Evolutionary conservation across 2,329 filamentous ascomycete genomes (phyloP), one percentile per base, ranked within the genome.

Genomic region (Colletotrichum tropicale): DNA sequence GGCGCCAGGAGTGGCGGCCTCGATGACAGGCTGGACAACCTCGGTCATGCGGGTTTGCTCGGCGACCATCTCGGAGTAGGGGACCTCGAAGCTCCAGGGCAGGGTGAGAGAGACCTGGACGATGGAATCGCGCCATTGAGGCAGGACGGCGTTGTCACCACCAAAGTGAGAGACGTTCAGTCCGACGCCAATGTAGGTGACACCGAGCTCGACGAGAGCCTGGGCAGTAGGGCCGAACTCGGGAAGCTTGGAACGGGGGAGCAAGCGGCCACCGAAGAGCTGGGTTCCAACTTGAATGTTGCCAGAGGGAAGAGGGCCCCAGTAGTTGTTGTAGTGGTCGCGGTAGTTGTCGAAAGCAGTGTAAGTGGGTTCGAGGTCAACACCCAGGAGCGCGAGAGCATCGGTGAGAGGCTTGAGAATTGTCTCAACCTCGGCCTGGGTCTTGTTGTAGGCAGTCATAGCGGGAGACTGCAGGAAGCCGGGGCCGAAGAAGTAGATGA

Each of bases 371-470:
- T 79, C 66, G 48, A 84, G 77, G 21, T 67, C 65, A 70, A 83
- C 73, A 67, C 78, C 78, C 43, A 81, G 75, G 21, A 28, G 69
- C 12, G 74, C 72, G 18, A 82, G 71, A 21, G 78, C 73, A 28
- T 78, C 70, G n/a, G 83, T 79, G 7, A 91, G 85, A 2, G 89
- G 87, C 10, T 80, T 70, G 3, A 91, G 79, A 10, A 88, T 82
- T 2, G 77, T 79, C 8, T 84, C 80, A 4, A 88, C 81, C 28
- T 88, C 81, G 9, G 80, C 81, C 0, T 82, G 81, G 0, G 84
- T 85, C 43, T 87, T 86, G 71, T 86, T 83, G n/a, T 87, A 89
- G 0, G 83, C 84, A 0, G 87, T 90, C 13, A 90, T 77, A 26
- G 71, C 71, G 24, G 70, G 66, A n/a, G 66, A 70, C 34, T 70